Evolutionary conservation across 1,139 yeast species (phyloP), one percentile per base, ranked within the genome.

Genomic region (Zhuliangozyma parablackwelliae): DNA sequence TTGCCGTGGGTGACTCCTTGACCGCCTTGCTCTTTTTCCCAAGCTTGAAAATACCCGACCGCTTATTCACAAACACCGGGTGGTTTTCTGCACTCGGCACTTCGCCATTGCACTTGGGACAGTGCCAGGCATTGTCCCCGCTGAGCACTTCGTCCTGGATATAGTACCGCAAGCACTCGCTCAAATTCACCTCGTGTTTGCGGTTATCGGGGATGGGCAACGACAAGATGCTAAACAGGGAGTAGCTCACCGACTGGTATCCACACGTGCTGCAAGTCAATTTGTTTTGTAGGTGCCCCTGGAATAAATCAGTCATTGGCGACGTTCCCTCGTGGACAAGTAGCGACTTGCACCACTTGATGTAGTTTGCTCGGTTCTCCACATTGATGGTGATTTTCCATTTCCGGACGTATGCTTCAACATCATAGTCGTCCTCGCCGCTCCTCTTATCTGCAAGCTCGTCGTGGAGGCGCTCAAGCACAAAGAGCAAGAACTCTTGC

Each of bases 101-200:
- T 30, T 41, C 55, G 32, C 66, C 63, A 31, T 72, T 66, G 61
- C 94, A 84, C 38, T 72, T 71, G 2, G 92, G 87, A 60, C 94
- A 84, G 43, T 76, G 70, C 94, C 94, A 84, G 7, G 86, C 83
- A 56, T 84, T 82, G 25, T 82, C 89, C 12, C 85, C 88, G 9
- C 77, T 72, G 36, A 84, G 59, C 1, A 80, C 57, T 55, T 84
- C 94, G 42, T 83, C 86, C 42, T 75, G 75, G 1, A 84, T 80
- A 53, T 79, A 83, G 54, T 80, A 72, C 32, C 74, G 67, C 39
- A 84, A 71, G 50, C 94, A 84, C 44, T 80, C 83, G 30, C 78
- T 75, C 35, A 80, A 55, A 36, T 73, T 67, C 13, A 71, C 68
- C 11, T 36, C 37, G 28, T 46, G 42, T 11, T 48, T 45, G 11